Base-by-base conservation (phyloP, 2,329 filamentous ascomycete species). In the Cercospora zeina region DNA sequence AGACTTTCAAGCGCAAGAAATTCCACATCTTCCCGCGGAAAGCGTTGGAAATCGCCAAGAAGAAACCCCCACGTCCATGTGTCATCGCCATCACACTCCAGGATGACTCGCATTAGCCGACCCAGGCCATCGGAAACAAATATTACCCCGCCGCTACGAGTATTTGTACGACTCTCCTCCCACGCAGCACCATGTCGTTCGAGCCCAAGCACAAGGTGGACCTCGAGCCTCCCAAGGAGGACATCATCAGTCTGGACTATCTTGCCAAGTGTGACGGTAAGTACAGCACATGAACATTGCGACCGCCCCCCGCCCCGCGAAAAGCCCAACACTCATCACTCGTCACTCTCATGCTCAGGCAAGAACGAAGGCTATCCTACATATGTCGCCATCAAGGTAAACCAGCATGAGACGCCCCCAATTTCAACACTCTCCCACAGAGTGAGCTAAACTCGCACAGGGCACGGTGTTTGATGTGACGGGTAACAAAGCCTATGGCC, bases 401-500 rank as follows among this genome's bases (percentile, higher is more conserved):
- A 59, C 37, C n/a, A 31, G 11, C 47, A n/a, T 24, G 14, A 19
- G 24, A 5, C 21, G 9, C 34, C 14, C 57, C 8, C 42, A n/a
- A 21, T 4, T 21, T 54, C 33, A 27, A 27, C 24, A 3, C 24
- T 27, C 30, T 34, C 37, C 58, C 11, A 16, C 13, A 3, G n/a
- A 42, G 45, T 19, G 54, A 9, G 21, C 49, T 61, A 37, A 63
- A 19, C 24, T 56, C 33, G 36, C 36, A 36, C 62, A 96, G 89
- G 93, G 95, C 70, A 91, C 89, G 64, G 89, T 99, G 57, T 99
- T 97, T 73, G 93, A 99, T 73, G 95, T 99, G 64, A 91, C 86
- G 24, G 90, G 89, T 56, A 99, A 97, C 77, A 87, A 89, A 67
- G 87, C 90, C 14, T 99, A 99, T 75, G 86, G 87, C 51, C 87